Percentiles rank a stretch among this genome's conserved stretches.
Evolutionary conservation across 1,139 yeast genomes (phyloP).

Genomic region (Diutina mesorugosa): DNA sequence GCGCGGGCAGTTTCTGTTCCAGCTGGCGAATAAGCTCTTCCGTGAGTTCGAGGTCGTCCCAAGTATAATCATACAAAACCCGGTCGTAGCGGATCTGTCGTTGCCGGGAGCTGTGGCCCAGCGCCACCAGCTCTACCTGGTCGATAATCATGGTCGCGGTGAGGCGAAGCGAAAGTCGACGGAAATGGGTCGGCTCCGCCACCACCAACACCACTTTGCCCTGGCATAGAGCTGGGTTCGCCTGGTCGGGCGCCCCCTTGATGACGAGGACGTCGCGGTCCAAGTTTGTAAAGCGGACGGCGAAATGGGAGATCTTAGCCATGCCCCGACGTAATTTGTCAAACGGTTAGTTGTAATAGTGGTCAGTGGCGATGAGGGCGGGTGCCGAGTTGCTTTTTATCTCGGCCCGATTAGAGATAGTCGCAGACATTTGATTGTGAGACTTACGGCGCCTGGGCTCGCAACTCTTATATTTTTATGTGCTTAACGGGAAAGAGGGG

Average conservation of each 20-base stretch:
- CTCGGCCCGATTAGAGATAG: background rate
- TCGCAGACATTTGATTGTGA: background rate
- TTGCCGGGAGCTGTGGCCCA: slow-evolving; percentile 9
- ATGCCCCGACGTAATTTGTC: background rate
- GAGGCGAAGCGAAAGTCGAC: slow-evolving; percentile 47
- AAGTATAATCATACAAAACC: slow-evolving; percentile 57
- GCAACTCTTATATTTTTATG: too few relatives aligned
- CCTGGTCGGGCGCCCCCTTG: slow-evolving; percentile 67
- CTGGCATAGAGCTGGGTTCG: slow-evolving; percentile 60
- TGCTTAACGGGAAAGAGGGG: too few relatives aligned
- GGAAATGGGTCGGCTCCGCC: slow-evolving; percentile 61
- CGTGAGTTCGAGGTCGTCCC: slow-evolving; percentile 55
- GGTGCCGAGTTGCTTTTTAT: background rate
- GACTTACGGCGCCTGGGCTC: too few relatives aligned
- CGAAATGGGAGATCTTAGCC: slow-evolving; percentile 34
- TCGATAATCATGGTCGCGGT: slow-evolving; percentile 36
- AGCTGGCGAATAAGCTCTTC: slow-evolving; percentile 16
- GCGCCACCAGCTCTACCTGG: slow-evolving; percentile 18
- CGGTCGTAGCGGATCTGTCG: slow-evolving; percentile 42
- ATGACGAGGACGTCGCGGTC: slow-evolving; percentile 75
- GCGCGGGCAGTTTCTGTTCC: slow-evolving; percentile 10
- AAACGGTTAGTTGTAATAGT: background rate
- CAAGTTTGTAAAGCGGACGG: slow-evolving; percentile 47
- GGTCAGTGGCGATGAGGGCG: background rate
- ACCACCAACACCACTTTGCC: slow-evolving; percentile 75